Evolutionary conservation across 345 rosid species (phyloP).

Genomic region (Euclidium syriacum): DNA sequence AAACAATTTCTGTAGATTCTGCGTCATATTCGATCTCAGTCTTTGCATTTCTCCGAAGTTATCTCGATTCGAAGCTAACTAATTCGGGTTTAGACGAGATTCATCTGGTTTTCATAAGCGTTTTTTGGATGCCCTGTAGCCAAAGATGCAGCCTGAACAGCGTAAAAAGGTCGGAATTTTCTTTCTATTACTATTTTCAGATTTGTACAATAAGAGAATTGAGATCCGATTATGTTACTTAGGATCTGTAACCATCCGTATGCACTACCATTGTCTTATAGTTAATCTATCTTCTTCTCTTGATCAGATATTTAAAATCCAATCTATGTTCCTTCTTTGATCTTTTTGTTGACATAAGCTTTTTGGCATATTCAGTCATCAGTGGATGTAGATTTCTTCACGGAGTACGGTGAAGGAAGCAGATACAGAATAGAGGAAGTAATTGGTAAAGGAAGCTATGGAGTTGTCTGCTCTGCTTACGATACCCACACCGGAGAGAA

Average conservation of each 20-base stretch:
- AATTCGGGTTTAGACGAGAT: not conserved
- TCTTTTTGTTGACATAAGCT: not conserved
- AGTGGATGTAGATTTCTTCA: constrained; percentile 79
- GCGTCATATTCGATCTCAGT: not conserved
- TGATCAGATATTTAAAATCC: not conserved
- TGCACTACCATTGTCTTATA: constrained; percentile 13
- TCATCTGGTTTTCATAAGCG: not conserved
- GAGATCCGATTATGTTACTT: constrained; percentile 4
- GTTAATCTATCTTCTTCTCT: not conserved
- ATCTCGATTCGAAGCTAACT: constrained; percentile 4
- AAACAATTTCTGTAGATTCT: not conserved
- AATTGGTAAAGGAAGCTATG: constrained; percentile 92
- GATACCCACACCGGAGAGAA: constrained; percentile 79
- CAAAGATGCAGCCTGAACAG: constrained; percentile 90
- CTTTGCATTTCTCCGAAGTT: not conserved
- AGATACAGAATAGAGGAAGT: constrained; percentile 88
- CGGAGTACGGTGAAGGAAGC: constrained; percentile 90
- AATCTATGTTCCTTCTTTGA: not conserved
- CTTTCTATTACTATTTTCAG: not conserved
- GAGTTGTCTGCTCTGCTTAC: constrained; percentile 84
- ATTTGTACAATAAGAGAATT: not conserved
- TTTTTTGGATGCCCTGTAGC: constrained; percentile 42
- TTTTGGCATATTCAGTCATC: constrained; percentile 43
- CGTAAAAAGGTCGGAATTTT: constrained; percentile 61
- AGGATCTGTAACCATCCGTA: not conserved